These are phyloP conservation scores for Alternaria brassicae DNA, from an alignment of 2,329 filamentous ascomycete genomes.

Conservation along the genomic window DNA sequence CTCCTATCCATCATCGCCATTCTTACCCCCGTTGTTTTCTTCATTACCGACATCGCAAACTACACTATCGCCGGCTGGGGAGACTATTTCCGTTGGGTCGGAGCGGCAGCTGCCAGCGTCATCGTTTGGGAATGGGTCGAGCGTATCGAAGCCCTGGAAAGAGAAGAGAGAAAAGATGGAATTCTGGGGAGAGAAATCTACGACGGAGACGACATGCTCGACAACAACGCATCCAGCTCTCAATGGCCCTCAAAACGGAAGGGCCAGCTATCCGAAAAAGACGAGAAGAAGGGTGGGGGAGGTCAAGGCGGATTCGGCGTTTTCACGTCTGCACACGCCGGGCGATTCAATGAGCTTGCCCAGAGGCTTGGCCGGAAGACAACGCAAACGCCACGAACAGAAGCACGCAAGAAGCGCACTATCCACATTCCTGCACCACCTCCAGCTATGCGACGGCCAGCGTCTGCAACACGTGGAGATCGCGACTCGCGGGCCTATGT, in stretches of 20 bases:
- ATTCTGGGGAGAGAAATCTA: conserved; percentile 91
- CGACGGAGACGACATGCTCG: conserved; percentile 91
- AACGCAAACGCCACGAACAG: conserved; percentile 35
- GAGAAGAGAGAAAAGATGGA: conserved; percentile 92
- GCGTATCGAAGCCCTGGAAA: conserved; percentile 87
- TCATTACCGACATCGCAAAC: conserved; percentile 87
- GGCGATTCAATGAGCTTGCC: conserved; percentile 37
- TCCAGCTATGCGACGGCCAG: conserved; percentile 37
- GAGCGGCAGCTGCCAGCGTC: conserved; percentile 91
- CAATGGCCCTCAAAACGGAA: conserved; percentile 55
- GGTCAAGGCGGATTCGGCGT: conserved; percentile 30
- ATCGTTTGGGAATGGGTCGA: conserved; percentile 99
- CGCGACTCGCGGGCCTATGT: conserved; percentile 39
- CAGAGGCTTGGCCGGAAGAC: conserved; percentile 39
- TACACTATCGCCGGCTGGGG: conserved; percentile 90
- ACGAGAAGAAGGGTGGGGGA: conserved; percentile 39
- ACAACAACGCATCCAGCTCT: conserved; percentile 66
- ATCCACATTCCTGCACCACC: conserved; percentile 46
- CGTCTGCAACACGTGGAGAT: conserved; percentile 31
- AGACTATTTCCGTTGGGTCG: conserved; percentile 96
- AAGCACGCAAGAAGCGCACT: conserved; percentile 41
- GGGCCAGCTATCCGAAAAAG: conserved; percentile 38
- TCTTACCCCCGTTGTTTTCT: conserved; percentile 88
- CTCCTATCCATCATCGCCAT: conserved; percentile 80
- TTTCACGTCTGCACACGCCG: conserved; percentile 35